These are phyloP conservation scores for Gentiana straminea DNA, from an alignment of 257 asterid species.

Conservation along the genomic window DNA sequence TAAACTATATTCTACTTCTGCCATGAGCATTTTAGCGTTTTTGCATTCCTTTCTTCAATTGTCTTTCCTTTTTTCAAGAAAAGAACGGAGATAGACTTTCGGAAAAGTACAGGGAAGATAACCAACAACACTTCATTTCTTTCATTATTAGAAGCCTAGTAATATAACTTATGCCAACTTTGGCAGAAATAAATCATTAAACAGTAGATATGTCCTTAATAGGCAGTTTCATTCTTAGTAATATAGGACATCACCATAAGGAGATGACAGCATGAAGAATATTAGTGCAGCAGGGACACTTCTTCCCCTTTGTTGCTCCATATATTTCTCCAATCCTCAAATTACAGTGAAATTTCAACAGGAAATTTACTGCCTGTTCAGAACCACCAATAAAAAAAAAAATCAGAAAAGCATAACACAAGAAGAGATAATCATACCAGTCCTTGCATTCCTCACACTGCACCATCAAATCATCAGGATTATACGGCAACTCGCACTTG, in stretches of 20 bases:
- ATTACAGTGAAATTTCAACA: background rate
- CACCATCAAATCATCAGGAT: constrained; percentile 66
- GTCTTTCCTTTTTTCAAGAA: too few relatives aligned
- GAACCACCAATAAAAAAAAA: background rate
- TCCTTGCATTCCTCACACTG: constrained; percentile 65
- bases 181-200: too few relatives aligned
- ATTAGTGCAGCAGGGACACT: background rate
- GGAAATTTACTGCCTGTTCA: background rate
- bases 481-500: constrained; percentile 70
- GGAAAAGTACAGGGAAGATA: too few relatives aligned
- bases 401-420: background rate
- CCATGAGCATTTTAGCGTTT: too few relatives aligned
- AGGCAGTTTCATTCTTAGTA: too few relatives aligned
- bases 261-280: background rate
- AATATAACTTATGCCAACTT: too few relatives aligned
- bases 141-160: too few relatives aligned
- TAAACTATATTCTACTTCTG: too few relatives aligned
- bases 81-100: too few relatives aligned
- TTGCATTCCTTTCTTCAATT: too few relatives aligned
- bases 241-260: background rate
- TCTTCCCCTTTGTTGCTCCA: background rate
- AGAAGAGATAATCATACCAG: constrained; percentile 35
- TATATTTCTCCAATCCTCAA: background rate
- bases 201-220: too few relatives aligned
- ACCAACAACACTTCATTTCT: too few relatives aligned